Base-by-base conservation (phyloP, 495 filamentous ascomycete species). In the Recurvomyces mirabilis region DNA sequence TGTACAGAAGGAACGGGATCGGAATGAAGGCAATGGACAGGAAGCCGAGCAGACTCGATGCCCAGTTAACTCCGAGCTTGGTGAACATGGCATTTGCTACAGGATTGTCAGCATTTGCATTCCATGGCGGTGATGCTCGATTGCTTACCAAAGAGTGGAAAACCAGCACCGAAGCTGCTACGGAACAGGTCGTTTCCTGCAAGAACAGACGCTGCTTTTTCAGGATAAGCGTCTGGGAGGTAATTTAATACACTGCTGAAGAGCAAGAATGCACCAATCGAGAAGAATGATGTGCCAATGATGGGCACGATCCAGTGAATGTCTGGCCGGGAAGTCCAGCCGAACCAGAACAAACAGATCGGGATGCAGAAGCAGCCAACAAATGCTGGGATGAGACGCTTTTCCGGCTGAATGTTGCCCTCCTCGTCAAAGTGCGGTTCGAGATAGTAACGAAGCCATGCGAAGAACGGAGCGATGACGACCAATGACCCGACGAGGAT, bases 221-320 rank as follows among this genome's bases (percentile, higher is more conserved):
- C 49, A 7, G 60, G 56, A 31, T 63, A 65, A 6, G 58, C 58
- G 26, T 62, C 58, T 4, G 53, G 49, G 6, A 64, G 51, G 33
- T 61, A 63, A 31, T 52, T 52, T 19, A 72, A 60, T 1, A 63
- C 61, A 9, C 60, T 54, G 30, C 77, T 72, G 58, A 79, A 79
- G n/a, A 80, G 65, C 4, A 74, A 51, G 51, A 73, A 74, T 0
- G 63, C 62, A 0, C 72, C 73, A 14, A 75, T 58, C 10, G 68
- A 51, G 56, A 80, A 81, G 9, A 70, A 59, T 11, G 59, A 51
- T 0, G 67, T 68, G 5, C 71, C 77, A 21, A 77, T 63, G 46
- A 74, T 68, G 0, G 69, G 68, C 47, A 73, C 56, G 46, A 75
- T 71, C 71, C 71, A 75, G 41, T 74, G 68, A 24, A 73, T 52